Evolutionary conservation across 2,329 filamentous ascomycete species (phyloP), one percentile per base, ranked within the genome.

Genomic region (Penicillium sp.): DNA sequence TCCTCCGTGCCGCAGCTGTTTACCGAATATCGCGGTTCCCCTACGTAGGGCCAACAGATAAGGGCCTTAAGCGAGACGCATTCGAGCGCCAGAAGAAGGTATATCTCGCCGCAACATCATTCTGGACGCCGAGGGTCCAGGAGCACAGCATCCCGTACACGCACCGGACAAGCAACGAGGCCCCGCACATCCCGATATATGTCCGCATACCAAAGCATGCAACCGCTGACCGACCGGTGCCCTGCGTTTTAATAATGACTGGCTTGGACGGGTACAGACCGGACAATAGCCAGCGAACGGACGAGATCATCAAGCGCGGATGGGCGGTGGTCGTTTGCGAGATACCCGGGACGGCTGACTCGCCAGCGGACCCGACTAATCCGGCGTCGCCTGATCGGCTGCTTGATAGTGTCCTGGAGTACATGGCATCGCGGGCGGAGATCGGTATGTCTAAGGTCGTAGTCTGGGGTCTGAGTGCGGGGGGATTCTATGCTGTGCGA

Each of bases 1-100:
- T 88, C 74, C 82, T 91, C n/a, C 86, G 90, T 23, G 88, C 88
- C 5, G 90, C 89, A 23, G 87, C 88, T 29, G 82, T 92, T n/a
- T 89, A 91, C 75, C 85, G 90, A 56, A 92, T 93, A 67, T 84
- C 88, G 0, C 84, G 90, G 17, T 92, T 93, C 71, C 90, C 90
- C 3, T 76, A 76, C 63, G 72, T 76, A 8, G 69, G 71, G 53
- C 71, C 69, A n/a, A 55, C 59, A 6, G 66, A 69, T 46, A 67
- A 65, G 48, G 72, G 75, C 1, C 72, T 76, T 52, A 88, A 92
- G 75, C 84, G 86, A 66, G 73, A 82, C 30, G 89, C 89, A 1
- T 92, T 89, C 85, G 79, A 83, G 66, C 78, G 82, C 58, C 89
- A 91, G 68, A 92, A 91, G 73, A 75, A 82, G 30, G 82, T 84